Conservation (phyloP, 176 grass and related monocot species). For the Ananas comosus region DNA sequence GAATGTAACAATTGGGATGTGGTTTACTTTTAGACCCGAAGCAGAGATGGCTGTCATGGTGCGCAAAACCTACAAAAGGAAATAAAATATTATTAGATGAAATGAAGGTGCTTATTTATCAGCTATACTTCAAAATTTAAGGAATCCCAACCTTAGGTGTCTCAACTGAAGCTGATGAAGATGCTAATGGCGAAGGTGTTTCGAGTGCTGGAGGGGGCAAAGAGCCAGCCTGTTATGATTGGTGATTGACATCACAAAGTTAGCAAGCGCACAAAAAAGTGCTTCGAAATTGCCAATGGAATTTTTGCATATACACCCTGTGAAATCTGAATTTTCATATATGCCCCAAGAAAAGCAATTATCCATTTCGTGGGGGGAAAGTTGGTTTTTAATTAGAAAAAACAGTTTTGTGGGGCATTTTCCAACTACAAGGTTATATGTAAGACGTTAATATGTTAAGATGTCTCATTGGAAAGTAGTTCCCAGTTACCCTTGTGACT, state of each 20-base stretch:
- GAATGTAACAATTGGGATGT: not conserved
- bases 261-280: not conserved
- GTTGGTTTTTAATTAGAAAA: too few species aligned
- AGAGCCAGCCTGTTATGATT: conserved; percentile 27
- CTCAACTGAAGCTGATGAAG: conserved; percentile 27
- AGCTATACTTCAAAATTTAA: conserved; percentile 5
- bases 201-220: conserved; percentile 23
- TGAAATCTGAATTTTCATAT: too few species aligned
- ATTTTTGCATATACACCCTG: not conserved
- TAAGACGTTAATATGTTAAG: too few species aligned
- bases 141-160: conserved; percentile 26
- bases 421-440: too few species aligned
- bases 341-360: too few species aligned
- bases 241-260: not conserved
- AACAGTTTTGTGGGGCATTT: too few species aligned
- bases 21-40: conserved; percentile 38
- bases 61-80: conserved; percentile 38
- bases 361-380: too few species aligned
- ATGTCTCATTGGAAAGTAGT: not conserved
- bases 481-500: conserved; percentile 28
- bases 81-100: conserved; percentile 20
- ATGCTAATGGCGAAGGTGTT: conserved; percentile 17
- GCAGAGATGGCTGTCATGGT: conserved; percentile 41
- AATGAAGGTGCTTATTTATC: not conserved
- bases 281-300: not conserved